phyloP scores from a whole-genome alignment of 352 stramenopile genomes.

The Thalassiosira livingstoniorum region DNA sequence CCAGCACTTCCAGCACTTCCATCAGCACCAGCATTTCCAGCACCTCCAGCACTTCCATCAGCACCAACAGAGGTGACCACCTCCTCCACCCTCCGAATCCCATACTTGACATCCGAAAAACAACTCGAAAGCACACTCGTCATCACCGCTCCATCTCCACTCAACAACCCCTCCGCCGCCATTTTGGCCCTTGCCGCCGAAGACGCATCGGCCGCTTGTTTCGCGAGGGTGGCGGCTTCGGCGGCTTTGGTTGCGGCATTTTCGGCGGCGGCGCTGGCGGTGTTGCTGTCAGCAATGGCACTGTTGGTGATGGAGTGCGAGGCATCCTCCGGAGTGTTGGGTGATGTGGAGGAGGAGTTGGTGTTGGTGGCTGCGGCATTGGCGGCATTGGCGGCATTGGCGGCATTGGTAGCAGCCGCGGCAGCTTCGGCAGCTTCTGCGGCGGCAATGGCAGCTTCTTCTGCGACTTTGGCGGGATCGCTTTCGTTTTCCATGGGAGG shows the following conservation, averaged over 20 bases:
- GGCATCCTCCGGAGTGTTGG: conserved; percentile 2
- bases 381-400: conserved; percentile 70
- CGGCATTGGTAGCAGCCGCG: conserved; percentile 47
- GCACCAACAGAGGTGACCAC: not conserved
- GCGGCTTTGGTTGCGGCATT: conserved; percentile 48
- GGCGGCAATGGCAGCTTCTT: conserved; percentile 66
- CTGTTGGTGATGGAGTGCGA: not conserved
- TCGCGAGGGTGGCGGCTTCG: conserved; percentile 68
- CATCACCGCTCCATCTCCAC: conserved; percentile 73
- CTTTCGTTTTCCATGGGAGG: conserved; percentile 12
- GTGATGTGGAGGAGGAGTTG: too few species aligned
- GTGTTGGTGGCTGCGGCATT: conserved; percentile 74
- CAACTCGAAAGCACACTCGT: conserved; percentile 67
- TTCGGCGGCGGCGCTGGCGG: conserved; percentile 41
- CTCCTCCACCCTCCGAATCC: conserved; percentile 51
- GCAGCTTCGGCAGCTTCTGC: conserved; percentile 66
- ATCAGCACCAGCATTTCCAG: too few species aligned
- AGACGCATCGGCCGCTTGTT: conserved; percentile 75
- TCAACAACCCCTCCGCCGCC: conserved; percentile 68
- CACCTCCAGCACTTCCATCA: not conserved
- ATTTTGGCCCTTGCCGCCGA: conserved; percentile 57
- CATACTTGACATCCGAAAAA: conserved; percentile 78
- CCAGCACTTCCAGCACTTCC: conserved; percentile 19
- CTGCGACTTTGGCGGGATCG: conserved; percentile 47
- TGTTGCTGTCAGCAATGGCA: conserved; percentile 52